Conservation (phyloP, 208 protist genomes). For the Acanthamoeba castellanii region DNA sequence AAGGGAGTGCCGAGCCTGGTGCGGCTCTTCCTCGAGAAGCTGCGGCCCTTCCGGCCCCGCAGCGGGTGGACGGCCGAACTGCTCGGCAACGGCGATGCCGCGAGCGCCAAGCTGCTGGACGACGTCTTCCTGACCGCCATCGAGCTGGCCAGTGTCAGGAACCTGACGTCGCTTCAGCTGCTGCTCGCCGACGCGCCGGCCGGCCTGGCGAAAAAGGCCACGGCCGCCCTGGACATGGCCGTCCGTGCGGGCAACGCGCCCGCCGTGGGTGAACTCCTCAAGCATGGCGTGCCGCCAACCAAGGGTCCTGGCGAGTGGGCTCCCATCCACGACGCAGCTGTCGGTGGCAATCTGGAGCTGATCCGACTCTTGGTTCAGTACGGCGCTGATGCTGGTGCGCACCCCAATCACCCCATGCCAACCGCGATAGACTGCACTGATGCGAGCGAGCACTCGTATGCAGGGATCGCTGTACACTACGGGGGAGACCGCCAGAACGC, state of each 20-base stretch:
- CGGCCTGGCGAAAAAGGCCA: background rate
- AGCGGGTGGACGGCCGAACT: background rate
- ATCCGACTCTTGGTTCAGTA: background rate
- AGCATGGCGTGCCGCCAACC: slow-evolving; percentile 15
- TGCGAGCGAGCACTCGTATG: background rate
- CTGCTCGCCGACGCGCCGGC: background rate
- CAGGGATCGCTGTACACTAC: background rate
- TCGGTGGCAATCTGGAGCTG: background rate
- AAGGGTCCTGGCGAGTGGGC: background rate
- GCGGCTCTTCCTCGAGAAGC: slow-evolving; percentile 17
- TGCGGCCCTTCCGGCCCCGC: background rate
- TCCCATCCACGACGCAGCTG: background rate
- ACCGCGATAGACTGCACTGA: background rate
- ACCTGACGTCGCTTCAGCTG: background rate
- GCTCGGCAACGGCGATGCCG: background rate
- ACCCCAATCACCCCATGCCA: background rate
- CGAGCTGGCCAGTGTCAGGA: background rate
- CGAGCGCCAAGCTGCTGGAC: background rate
- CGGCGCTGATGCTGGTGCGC: slow-evolving; percentile 9
- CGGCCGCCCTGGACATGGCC: background rate
- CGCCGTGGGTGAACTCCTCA: background rate
- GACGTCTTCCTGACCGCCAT: background rate
- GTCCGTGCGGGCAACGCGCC: background rate
- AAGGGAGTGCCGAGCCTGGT: background rate
- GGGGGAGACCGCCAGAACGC: background rate